phyloP scores from a whole-genome alignment of 768 basidiomycete species.

The Coprinopsis sp. region DNA sequence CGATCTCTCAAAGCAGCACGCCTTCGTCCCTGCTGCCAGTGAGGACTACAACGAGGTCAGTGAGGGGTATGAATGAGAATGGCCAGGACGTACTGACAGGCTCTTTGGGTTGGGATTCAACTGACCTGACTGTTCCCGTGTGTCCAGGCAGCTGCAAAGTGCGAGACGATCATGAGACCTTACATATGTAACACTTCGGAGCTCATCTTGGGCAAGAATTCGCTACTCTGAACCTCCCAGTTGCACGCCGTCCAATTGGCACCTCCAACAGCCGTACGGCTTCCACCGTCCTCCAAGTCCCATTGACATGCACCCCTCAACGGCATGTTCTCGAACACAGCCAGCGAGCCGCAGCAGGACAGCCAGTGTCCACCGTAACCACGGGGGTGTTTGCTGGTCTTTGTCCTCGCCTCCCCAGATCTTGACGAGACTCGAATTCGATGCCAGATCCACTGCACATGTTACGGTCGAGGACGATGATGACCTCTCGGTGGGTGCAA shows the following conservation, averaged over 20 bases:
- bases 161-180: constrained; percentile 7
- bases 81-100: constrained; percentile 70
- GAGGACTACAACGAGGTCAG: constrained; percentile 53
- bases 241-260: constrained; percentile 84
- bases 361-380: constrained; percentile 81
- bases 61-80: constrained; percentile 1
- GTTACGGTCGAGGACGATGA: constrained; percentile 86
- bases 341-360: constrained; percentile 91
- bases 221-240: constrained; percentile 80
- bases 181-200: neutral
- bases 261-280: constrained; percentile 83
- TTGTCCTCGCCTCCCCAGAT: constrained; percentile 90
- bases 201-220: constrained; percentile 72
- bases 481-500: constrained; percentile 85
- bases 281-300: constrained; percentile 82
- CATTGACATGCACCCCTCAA: constrained; percentile 83
- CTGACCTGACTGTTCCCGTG: constrained; percentile 92
- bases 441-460: constrained; percentile 78
- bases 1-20: constrained; percentile 88
- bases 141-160: constrained; percentile 86
- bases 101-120: constrained; percentile 94
- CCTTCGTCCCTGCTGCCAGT: constrained; percentile 92
- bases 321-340: constrained; percentile 89
- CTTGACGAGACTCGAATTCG: constrained; percentile 82
- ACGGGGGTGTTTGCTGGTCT: constrained; percentile 63